Conservation (phyloP, 352 stramenopile genomes). For the Pythium vanterpoolii region DNA sequence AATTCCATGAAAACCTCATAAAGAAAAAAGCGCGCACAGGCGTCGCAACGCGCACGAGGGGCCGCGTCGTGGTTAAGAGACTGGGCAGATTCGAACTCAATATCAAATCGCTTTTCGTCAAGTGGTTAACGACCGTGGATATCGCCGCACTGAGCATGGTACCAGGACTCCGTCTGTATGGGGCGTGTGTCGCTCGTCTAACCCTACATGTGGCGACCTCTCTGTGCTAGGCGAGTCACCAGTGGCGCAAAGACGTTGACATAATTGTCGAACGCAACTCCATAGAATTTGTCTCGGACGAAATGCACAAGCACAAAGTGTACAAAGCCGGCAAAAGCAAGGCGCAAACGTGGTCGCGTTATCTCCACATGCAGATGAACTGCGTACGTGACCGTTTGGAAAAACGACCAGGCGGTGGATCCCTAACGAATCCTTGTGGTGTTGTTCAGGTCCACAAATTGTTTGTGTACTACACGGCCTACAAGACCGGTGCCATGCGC, state of each 20-base stretch:
- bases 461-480: conserved; percentile 82
- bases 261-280: conserved; percentile 41
- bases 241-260: conserved; percentile 45
- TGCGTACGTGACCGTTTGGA: conserved; percentile 34
- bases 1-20: conserved; percentile 62
- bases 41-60: conserved; percentile 7
- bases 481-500: conserved; percentile 75
- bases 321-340: conserved; percentile 45
- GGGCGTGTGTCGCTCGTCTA: too few species aligned
- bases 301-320: conserved; percentile 30
- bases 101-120: conserved; percentile 42
- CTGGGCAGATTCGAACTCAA: conserved; percentile 49
- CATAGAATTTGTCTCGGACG: conserved; percentile 35
- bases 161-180: too few species aligned
- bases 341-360: conserved; percentile 56
- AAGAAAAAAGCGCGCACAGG: conserved; percentile 2
- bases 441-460: conserved; percentile 53
- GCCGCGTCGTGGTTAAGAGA: conserved; percentile 30
- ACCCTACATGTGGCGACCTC: too few species aligned
- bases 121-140: conserved; percentile 38
- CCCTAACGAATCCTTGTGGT: not conserved
- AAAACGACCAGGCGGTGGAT: not conserved
- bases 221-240: conserved; percentile 52
- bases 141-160: conserved; percentile 63
- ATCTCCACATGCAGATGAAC: conserved; percentile 70